Evolutionary conservation across 2,329 filamentous ascomycete genomes (phyloP), one percentile per base, ranked within the genome.

Genomic region (Botryotinia convoluta): DNA sequence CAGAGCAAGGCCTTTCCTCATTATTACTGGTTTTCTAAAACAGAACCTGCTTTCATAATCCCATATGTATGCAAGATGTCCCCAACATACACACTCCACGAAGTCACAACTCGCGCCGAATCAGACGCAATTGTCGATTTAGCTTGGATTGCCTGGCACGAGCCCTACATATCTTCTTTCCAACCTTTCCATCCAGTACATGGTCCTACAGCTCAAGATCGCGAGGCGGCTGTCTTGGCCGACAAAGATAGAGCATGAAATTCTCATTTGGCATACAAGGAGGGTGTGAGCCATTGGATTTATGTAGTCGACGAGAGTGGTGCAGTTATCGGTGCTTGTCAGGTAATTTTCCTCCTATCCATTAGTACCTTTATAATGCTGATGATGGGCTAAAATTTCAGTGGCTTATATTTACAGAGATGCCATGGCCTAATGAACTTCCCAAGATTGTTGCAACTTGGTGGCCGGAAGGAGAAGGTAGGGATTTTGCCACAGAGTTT

Each of bases 391-490:
- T n/a, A n/a, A 57, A 9, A 35, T 62, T 12, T 22, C n/a, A 62
- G 35, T 64, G 60, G 60, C 61, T 65, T 26, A 57, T 71, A 16
- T 64, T 57, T 44, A 63, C 44, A 14, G 32, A 54, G 37, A 68
- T 3, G 42, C 63, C 59, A 22, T 72, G 73, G 73, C 63, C 69
- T 2, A 69, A 72, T 1, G 63, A 67, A 18, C n/a, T 64, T 44
- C 57, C 54, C 3, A 63, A 48, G 6, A 35, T 74, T 4, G 64
- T 64, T 12, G 70, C 70, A 32, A 63, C 54, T 45, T 74, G 69
- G 64, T 74, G 69, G 59, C 42, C 64, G 3, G 70, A 74, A 39
- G 70, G 73, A 44, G 44, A 72, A 42, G 70, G 70, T 16, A 74
- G 64, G 39, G 48, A 69, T n/a, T 64, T 72, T 45, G 59, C 59